Evolutionary conservation across 2,329 filamentous ascomycete species (phyloP), one percentile per base, ranked within the genome.

Genomic region (Diplocarpon rosae): DNA sequence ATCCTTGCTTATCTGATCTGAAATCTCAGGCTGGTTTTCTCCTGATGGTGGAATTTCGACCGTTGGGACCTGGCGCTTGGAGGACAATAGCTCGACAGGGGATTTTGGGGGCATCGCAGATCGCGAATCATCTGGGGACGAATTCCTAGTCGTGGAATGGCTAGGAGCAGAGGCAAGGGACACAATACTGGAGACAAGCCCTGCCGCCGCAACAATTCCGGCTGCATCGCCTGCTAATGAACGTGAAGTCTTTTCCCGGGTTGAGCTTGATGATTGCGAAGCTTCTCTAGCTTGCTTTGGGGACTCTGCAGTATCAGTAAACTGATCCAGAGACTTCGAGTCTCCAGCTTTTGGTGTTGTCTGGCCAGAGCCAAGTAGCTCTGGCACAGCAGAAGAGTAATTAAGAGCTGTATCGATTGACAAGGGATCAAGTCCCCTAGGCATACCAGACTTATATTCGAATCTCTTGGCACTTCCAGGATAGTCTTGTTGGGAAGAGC

Each of bases 281-380:
- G 15, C 9, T 3, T 32, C 14, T 13, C 31, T 30, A n/a, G n/a
- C 9, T 1, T 40, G 43, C 20, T 34, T 39, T 12, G 43, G 30
- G 28, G 38, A 12, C 30, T 12, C 5, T 5, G 9, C 11, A 14
- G 30, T n/a, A 11, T 45, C 31, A 15, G 16, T 2, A 39, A 39
- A 13, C 12, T 35, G 15, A 16, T 41, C 27, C n/a, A 27, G 14
- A n/a, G 14, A 27, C 32, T 15, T 15, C 27, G 37, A 28, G 2
- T 30, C 34, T n/a, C 28, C 31, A 24, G 42, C 28, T 49, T 77
- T 84, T 1, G 84, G 83, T 1, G 83, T 88, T 0, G 73, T 72
- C 56, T 85, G 76, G 52, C 78, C 68, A 5, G 80, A 85, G 36
- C 70, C 80, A 8, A 78, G 64, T 24, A 72, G 58, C 39, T 79